These are phyloP conservation scores for Pestalotiopsis sp. DNA, from an alignment of 2,329 filamentous ascomycete species.

Conservation along the genomic window DNA sequence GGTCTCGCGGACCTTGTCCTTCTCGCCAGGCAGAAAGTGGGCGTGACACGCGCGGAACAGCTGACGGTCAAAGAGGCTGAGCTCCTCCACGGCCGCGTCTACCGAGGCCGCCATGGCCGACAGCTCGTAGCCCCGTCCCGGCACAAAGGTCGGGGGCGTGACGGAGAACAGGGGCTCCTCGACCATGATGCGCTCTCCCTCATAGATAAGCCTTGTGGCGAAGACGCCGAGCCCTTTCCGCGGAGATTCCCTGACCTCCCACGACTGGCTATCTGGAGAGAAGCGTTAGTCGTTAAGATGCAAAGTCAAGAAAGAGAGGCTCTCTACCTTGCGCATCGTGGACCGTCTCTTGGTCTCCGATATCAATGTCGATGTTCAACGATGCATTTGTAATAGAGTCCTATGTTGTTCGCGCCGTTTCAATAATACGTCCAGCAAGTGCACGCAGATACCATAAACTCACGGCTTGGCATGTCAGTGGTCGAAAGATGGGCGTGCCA, in stretches of 20 bases:
- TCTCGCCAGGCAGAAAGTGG: slow-evolving; percentile 20
- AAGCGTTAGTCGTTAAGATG: no score
- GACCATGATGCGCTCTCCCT: slow-evolving; percentile 38
- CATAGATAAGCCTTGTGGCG: slow-evolving; percentile 29
- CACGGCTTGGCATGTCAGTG: not conserved
- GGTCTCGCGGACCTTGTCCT: slow-evolving; percentile 13
- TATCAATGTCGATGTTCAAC: not conserved
- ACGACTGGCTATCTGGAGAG: not conserved
- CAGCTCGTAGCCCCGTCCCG: slow-evolving; percentile 29
- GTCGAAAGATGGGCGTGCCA: not conserved
- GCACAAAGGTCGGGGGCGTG: slow-evolving; percentile 25
- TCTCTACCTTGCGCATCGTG: not conserved
- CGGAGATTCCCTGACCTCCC: slow-evolving; percentile 28
- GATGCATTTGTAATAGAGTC: not conserved
- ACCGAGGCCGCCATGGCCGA: slow-evolving; percentile 32
- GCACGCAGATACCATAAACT: not conserved
- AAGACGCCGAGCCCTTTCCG: slow-evolving; percentile 42
- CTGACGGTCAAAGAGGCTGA: slow-evolving; percentile 24
- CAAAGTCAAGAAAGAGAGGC: not conserved
- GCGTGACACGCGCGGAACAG: slow-evolving; percentile 28
- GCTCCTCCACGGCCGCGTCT: slow-evolving; percentile 16
- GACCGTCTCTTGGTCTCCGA: not conserved
- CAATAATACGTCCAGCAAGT: not conserved
- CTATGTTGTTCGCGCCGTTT: not conserved
- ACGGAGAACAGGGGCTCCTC: slow-evolving; percentile 35